phyloP scores from a whole-genome alignment of 257 asterid genomes.

The Ilex aquifolium region DNA sequence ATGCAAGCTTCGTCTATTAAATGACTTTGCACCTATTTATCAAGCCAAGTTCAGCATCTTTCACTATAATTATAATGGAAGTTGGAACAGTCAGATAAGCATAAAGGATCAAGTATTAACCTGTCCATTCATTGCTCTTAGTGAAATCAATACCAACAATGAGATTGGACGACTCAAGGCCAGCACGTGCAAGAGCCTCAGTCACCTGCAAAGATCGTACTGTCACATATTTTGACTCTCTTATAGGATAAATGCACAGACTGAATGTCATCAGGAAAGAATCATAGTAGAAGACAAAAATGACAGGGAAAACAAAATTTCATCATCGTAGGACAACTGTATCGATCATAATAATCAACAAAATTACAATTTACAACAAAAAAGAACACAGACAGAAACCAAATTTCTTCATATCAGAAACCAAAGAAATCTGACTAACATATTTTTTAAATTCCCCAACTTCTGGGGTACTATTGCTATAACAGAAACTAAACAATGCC shows the following conservation, averaged over 20 bases:
- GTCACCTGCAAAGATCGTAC: conserved; percentile 47
- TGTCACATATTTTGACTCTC: conserved; percentile 5
- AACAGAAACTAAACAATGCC: too few species aligned
- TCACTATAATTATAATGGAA: neutral
- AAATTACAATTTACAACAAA: too few species aligned
- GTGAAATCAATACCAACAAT: conserved; percentile 94
- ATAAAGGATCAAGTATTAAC: conserved; percentile 22
- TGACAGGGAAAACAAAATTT: neutral
- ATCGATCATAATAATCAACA: too few species aligned
- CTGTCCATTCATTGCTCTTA: conserved; percentile 99
- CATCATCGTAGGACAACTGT: too few species aligned
- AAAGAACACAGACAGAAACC: too few species aligned
- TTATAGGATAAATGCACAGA: too few species aligned
- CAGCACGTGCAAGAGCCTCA: conserved; percentile 85
- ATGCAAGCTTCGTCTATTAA: conserved; percentile 66
- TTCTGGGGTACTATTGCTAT: too few species aligned
- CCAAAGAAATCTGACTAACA: too few species aligned
- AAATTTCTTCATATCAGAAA: too few species aligned
- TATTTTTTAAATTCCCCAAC: too few species aligned
- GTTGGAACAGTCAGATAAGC: neutral
- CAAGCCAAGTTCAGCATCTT: conserved; percentile 22
- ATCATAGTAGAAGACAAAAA: too few species aligned
- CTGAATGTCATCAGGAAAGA: neutral
- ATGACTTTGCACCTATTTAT: conserved; percentile 66
- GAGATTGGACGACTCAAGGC: conserved; percentile 91